Percentiles rank a stretch among this genome's conserved stretches.
These are phyloP conservation scores for Grigorovia yakushimaensis DNA, from an alignment of 805 yeast genomes.

Conservation along the genomic window DNA sequence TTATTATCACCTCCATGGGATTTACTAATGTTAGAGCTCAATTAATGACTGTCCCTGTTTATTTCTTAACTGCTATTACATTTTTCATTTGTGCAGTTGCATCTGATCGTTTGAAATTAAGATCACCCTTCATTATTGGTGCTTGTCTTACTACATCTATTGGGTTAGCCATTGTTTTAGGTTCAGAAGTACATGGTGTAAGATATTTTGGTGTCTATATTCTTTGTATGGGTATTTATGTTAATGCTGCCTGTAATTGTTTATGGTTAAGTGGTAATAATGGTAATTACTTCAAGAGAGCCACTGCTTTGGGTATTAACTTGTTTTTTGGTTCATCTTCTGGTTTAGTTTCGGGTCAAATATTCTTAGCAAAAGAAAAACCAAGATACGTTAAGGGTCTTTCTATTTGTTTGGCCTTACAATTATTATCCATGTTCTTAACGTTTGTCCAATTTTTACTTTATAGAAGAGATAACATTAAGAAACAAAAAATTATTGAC, in stretches of 20 bases:
- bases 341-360: conserved; percentile 33
- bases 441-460: conserved; percentile 27
- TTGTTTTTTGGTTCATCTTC: conserved; percentile 30
- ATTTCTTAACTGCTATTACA: conserved; percentile 66
- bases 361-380: conserved; percentile 31
- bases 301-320: conserved; percentile 32
- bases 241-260: conserved; percentile 32
- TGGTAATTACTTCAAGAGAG: conserved; percentile 33
- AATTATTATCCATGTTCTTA: conserved; percentile 33
- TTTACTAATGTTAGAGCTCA: conserved; percentile 65
- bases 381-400: conserved; percentile 31
- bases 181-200: conserved; percentile 27
- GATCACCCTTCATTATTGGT: conserved; percentile 34
- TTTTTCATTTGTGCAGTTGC: conserved; percentile 51
- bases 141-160: conserved; percentile 27
- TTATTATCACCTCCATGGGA: conserved; percentile 27
- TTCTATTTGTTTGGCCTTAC: conserved; percentile 37
- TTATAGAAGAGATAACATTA: conserved; percentile 28
- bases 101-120: conserved; percentile 45
- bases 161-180: conserved; percentile 29
- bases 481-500: conserved; percentile 28
- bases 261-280: conserved; percentile 33
- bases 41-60: conserved; percentile 76
- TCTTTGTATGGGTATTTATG: conserved; percentile 32
- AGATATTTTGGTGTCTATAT: conserved; percentile 33